Conservation (phyloP, 106 monocot species). For the Acorus calamus region DNA sequence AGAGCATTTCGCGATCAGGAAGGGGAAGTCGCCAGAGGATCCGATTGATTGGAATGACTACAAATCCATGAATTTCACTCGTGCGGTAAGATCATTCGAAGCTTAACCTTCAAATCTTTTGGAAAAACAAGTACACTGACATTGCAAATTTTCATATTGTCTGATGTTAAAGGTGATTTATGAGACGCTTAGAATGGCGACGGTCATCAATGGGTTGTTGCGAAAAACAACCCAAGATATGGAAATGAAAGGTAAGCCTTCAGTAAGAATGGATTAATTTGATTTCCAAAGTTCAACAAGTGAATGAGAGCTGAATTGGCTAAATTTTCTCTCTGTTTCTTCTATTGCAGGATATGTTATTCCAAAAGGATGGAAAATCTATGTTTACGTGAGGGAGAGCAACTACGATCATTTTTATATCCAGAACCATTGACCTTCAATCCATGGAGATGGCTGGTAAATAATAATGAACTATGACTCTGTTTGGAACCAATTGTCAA, state of each 20-base stretch:
- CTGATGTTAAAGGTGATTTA: conserved; percentile 55
- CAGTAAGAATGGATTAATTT: no score
- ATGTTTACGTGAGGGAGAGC: conserved; percentile 81
- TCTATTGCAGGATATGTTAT: conserved; percentile 47
- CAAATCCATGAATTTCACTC: conserved; percentile 88
- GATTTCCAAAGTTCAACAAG: no score
- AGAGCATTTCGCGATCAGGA: conserved; percentile 66
- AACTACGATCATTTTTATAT: conserved; percentile 75
- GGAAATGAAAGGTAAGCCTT: conserved; percentile 61
- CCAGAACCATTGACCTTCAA: conserved; percentile 79
- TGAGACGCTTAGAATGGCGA: conserved; percentile 80
- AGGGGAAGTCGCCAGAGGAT: conserved; percentile 49
- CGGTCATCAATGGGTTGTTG: conserved; percentile 84
- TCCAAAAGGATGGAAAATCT: conserved; percentile 93
- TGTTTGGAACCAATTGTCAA: no score
- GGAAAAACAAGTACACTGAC: no score
- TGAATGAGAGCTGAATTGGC: no score
- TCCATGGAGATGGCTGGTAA: conserved; percentile 98
- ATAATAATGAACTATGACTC: no score
- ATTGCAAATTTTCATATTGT: no score
- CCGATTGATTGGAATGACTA: conserved; percentile 76
- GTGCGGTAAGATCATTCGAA: conserved; percentile 41
- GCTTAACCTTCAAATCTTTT: no score
- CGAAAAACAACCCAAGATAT: conserved; percentile 85
- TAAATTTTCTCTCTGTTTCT: no score